Conservation (phyloP, 1,139 yeast genomes). For the Spencermartinsiella ligniputridi region DNA sequence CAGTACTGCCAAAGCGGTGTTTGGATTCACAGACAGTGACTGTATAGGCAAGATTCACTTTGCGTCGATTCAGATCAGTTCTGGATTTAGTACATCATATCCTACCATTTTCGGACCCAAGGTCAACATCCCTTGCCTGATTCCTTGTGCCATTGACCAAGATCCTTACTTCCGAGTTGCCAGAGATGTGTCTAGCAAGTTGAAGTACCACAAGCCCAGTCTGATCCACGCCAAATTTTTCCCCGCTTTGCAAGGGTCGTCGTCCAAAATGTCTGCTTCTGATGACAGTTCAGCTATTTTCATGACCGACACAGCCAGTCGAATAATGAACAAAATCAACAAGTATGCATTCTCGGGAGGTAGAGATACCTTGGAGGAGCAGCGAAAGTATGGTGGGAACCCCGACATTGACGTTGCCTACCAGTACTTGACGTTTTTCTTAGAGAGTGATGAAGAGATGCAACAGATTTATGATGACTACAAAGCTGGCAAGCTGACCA, state of each 20-base stretch:
- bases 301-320: constrained; percentile 91
- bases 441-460: constrained; percentile 80
- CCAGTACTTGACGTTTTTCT: constrained; percentile 86
- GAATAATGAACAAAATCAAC: constrained; percentile 90
- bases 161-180: constrained; percentile 98
- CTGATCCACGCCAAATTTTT: constrained; percentile 91
- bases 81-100: constrained; percentile 93
- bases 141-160: constrained; percentile 99
- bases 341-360: constrained; percentile 98
- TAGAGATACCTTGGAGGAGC: constrained; percentile 80
- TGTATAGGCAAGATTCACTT: constrained; percentile 93
- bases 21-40: constrained; percentile 93
- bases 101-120: constrained; percentile 84
- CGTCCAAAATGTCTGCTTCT: constrained; percentile 96
- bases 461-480: constrained; percentile 59
- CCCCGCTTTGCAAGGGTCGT: constrained; percentile 97
- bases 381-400: constrained; percentile 83
- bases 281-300: constrained; percentile 80
- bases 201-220: constrained; percentile 87
- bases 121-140: constrained; percentile 83
- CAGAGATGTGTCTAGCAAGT: constrained; percentile 93
- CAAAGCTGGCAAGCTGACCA: constrained; percentile 73
- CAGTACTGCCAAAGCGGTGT: constrained; percentile 94
- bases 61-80: constrained; percentile 93
- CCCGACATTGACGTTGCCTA: constrained; percentile 95